Evolutionary conservation across 2,329 filamentous ascomycete genomes (phyloP).

Genomic region (Penicillium sp.): DNA sequence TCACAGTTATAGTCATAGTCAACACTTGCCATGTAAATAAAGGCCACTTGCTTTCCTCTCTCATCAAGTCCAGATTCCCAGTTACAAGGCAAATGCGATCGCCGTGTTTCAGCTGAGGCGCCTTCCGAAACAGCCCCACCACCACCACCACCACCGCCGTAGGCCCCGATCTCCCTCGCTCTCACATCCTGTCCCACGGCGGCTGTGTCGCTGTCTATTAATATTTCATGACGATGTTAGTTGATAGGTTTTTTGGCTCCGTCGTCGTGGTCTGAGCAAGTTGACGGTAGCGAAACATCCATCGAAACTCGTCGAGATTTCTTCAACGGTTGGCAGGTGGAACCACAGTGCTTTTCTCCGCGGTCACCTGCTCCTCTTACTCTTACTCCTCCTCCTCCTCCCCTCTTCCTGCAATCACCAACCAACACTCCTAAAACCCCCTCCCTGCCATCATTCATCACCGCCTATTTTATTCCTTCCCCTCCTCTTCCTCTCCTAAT

Average conservation of each 20-base stretch:
- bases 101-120: slow-evolving; percentile 31
- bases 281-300: background rate
- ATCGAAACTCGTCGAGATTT: background rate
- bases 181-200: slow-evolving; percentile 23
- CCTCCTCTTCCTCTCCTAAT: slow-evolving; percentile 14
- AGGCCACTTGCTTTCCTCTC: background rate
- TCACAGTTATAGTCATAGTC: background rate
- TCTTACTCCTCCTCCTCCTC: slow-evolving; percentile 12
- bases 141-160: slow-evolving; percentile 25
- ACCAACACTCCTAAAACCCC: slow-evolving; percentile 13
- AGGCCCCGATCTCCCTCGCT: slow-evolving; percentile 29
- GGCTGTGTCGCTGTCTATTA: slow-evolving; percentile 33
- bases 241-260: background rate
- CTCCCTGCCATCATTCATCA: slow-evolving; percentile 8
- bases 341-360: slow-evolving; percentile 16
- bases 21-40: background rate
- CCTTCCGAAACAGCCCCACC: slow-evolving; percentile 37
- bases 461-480: slow-evolving; percentile 10
- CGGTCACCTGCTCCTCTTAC: slow-evolving; percentile 25
- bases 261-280: background rate
- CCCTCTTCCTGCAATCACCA: background rate
- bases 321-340: slow-evolving; percentile 21
- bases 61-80: background rate
- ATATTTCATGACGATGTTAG: slow-evolving; percentile 23
- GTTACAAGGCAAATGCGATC: slow-evolving; percentile 9